Conservation (phyloP, 2,329 filamentous ascomycete genomes). For the Alternaria triticimaculans region DNA sequence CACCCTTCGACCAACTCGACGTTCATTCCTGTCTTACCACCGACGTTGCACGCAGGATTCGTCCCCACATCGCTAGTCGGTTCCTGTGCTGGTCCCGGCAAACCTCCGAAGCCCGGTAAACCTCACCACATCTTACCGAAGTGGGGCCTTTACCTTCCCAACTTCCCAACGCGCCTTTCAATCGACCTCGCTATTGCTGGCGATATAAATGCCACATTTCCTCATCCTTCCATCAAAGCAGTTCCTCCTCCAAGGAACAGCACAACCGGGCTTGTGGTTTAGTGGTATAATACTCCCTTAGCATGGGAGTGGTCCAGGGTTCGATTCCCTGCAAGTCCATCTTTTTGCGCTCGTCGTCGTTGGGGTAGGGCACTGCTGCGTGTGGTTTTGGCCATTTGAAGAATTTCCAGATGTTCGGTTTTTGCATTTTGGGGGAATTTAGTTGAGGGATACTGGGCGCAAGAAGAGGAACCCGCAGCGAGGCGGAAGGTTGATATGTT, state of each 20-base stretch:
- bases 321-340: constrained; percentile 16
- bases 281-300: constrained; percentile 32
- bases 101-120: neutral
- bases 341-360: neutral
- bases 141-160: neutral
- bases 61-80: neutral
- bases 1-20: neutral
- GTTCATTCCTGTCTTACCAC: fast-evolving
- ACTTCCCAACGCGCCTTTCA: neutral
- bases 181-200: fast-evolving
- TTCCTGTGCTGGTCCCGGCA: neutral
- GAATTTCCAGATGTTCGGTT: neutral
- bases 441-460: neutral
- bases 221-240: neutral
- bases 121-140: neutral
- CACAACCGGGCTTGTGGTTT: constrained; percentile 24
- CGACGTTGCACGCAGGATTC: fast-evolving
- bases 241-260: neutral
- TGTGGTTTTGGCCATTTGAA: neutral
- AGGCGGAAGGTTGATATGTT: neutral
- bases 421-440: neutral
- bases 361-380: neutral
- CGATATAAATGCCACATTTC: fast-evolving
- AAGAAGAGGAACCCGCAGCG: too few species aligned
- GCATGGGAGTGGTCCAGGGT: constrained; percentile 25